Evolutionary conservation across 257 asterid genomes (phyloP).

Genomic region (Scutellaria minor): DNA sequence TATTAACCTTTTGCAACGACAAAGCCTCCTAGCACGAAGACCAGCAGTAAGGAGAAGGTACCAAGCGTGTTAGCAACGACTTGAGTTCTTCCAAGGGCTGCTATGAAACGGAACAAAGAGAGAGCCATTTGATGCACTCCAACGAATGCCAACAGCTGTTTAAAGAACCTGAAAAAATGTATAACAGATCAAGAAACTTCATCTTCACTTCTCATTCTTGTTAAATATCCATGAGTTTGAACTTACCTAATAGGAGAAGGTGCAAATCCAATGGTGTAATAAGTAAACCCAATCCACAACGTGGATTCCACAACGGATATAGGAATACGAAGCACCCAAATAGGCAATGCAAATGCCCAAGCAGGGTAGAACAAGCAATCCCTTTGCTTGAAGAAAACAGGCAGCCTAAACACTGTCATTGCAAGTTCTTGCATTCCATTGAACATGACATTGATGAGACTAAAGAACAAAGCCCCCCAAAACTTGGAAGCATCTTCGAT

Average conservation of each 20-base stretch:
- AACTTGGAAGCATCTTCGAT: conserved; percentile 55
- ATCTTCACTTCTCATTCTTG: not conserved
- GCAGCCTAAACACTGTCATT: conserved; percentile 79
- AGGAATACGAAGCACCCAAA: conserved; percentile 77
- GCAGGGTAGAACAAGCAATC: conserved; percentile 77
- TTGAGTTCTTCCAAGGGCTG: conserved; percentile 75
- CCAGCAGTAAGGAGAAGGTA: conserved; percentile 65
- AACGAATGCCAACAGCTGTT: conserved; percentile 68
- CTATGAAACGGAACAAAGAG: conserved; percentile 75
- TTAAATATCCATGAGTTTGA: not conserved
- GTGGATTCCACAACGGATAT: conserved; percentile 65
- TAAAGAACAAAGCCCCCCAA: conserved; percentile 82
- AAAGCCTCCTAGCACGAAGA: conserved; percentile 82
- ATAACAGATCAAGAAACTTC: not conserved
- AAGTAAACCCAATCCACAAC: conserved; percentile 74
- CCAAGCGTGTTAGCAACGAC: conserved; percentile 81
- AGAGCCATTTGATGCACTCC: conserved; percentile 87
- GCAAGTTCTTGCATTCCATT: conserved; percentile 87
- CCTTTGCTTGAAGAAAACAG: conserved; percentile 84
- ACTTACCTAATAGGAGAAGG: conserved; percentile 69
- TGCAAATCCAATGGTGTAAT: conserved; percentile 86
- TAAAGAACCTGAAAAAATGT: conserved; percentile 63
- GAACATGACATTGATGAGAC: conserved; percentile 83
- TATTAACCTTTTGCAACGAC: conserved; percentile 65
- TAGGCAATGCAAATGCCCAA: conserved; percentile 91